Evolutionary conservation across 768 basidiomycete genomes (phyloP), one percentile per base, ranked within the genome.

Genomic region (Hypholoma fasciculare): DNA sequence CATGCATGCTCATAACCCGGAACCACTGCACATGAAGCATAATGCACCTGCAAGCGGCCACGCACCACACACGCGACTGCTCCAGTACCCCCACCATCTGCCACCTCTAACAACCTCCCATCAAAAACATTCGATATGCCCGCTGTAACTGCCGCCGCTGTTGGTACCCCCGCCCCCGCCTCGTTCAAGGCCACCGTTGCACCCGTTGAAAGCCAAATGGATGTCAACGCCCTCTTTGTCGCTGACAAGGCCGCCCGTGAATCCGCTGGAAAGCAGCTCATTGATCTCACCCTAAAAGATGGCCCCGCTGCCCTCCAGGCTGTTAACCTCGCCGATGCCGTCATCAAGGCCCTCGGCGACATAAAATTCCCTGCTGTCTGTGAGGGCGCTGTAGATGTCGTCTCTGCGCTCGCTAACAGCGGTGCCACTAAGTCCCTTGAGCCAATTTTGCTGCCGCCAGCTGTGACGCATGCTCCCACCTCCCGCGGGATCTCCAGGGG

Each of bases 291-390:
- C 64, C 85, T 93, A 86, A 92, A 92, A 77, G 84, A 91, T 57
- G 94, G 94, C 71, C 89, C 90, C 62, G 76, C 85, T 60, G 87
- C 86, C 72, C 84, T 97, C 70, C 78, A 81, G 59, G 78, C 86
- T 61, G 76, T 84, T 60, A 87, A 82, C 62, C 89, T 96, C 76
- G 76, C 76, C 38, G 88, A 87, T 54, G 89, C 92, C 66, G 73
- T 85, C 62, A 67, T 92, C 74, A 92, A 90, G 81, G 94, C 93
- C 53, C 86, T 97, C 62, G 81, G 80, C 74, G 94, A 97, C 87
- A 98, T 97, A 86, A 97, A 96, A 81, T 92, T 89, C 16, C 88
- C 94, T 52, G 90, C 88, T 61, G 84, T 89, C 62, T 94, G 96
- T 71, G 92, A 98, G 76, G 92, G 88, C 65, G 95, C 94, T 54